Evolutionary conservation across 225 moss, liverwort and hornwort species (phyloP), one percentile per base, ranked within the genome.

Genomic region (Pseudisothecium myosuroides): DNA sequence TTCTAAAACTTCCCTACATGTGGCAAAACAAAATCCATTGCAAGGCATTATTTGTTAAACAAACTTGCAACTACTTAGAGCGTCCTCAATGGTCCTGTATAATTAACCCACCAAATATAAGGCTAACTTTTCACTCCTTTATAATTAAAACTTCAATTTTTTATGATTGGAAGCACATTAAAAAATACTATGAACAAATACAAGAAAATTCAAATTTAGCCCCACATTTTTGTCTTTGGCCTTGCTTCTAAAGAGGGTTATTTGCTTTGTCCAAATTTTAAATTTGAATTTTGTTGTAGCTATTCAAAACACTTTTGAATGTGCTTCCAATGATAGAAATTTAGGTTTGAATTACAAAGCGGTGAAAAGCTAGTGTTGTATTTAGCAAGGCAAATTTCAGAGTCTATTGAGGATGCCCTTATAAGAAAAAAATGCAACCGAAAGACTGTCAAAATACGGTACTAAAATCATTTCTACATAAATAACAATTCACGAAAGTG

Each of bases 21-120:
- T 76, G 2, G 12, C 0, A 50, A 8, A 34, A 34, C 21, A 34
- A 76, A 76, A 21, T 52, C 14, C 34, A 76, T 52, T 0, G 1
- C 3, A 0, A 13, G 3, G 12, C 5, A 20, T 50, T 34, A 21
- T 0, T 76, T 0, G 13, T 49, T 13, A 50, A 74, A 34, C 2
- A 12, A 4, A 34, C 13, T 50, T 50, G 1, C 13, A 76, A 50
- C 4, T 49, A 6, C 14, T 74, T 17, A 17, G 2, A 2, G 3
- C 3, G 1, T 47, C 47, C 2, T 47, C 4, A 31, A 29, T 47
- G 6, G 17, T 47, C 47, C 0, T 11, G 0, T 19, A 10, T 43
- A 27, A 17, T 28, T 43, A 3, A 2, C 5, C 3, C 6, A 49
- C 49, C 19, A 75, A 75, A 19, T 31, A 32, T 7, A 75, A 31